Percentiles rank a stretch among this genome's conserved stretches.
Evolutionary conservation across 1,284 basidiomycete species (phyloP).

Genomic region (Boletus sp.): DNA sequence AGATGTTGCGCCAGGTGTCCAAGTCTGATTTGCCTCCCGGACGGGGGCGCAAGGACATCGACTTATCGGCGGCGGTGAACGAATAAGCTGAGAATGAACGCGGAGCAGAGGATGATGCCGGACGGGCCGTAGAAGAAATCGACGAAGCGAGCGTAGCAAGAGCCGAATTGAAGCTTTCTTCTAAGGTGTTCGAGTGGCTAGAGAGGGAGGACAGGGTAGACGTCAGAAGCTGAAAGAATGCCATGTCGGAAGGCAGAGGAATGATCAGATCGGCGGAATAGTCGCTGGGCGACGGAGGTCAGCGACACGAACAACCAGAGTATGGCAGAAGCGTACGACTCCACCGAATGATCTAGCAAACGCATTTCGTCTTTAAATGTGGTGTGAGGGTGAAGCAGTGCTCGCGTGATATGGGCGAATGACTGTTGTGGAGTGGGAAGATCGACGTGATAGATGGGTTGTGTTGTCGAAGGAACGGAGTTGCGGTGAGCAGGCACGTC

Average conservation of each 20-base stretch:
- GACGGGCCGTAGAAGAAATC: constrained; percentile 61
- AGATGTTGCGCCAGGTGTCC: constrained; percentile 91
- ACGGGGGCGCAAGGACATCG: constrained; percentile 33
- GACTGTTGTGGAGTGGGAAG: constrained; percentile 15
- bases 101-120: constrained; percentile 43
- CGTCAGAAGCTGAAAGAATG: constrained; percentile 79
- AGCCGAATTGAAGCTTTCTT: constrained; percentile 59
- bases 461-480: background rate
- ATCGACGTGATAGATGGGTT: constrained; percentile 13
- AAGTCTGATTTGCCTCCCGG: constrained; percentile 56
- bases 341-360: background rate
- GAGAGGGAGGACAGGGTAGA: constrained; percentile 71
- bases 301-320: background rate
- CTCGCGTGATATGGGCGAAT: constrained; percentile 8
- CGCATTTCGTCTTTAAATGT: background rate
- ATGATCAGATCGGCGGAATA: constrained; percentile 64
- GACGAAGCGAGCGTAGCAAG: constrained; percentile 57
- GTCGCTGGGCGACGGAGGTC: constrained; percentile 11
- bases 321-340: constrained; percentile 11
- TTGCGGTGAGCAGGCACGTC: background rate
- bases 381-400: constrained; percentile 1
- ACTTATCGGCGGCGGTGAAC: constrained; percentile 38
- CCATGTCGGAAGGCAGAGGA: constrained; percentile 75
- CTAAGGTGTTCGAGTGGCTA: constrained; percentile 58
- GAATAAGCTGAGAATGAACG: constrained; percentile 47